These are phyloP conservation scores for Blastobotrys mokoenaii DNA, from an alignment of 805 yeast genomes.

Conservation along the genomic window DNA sequence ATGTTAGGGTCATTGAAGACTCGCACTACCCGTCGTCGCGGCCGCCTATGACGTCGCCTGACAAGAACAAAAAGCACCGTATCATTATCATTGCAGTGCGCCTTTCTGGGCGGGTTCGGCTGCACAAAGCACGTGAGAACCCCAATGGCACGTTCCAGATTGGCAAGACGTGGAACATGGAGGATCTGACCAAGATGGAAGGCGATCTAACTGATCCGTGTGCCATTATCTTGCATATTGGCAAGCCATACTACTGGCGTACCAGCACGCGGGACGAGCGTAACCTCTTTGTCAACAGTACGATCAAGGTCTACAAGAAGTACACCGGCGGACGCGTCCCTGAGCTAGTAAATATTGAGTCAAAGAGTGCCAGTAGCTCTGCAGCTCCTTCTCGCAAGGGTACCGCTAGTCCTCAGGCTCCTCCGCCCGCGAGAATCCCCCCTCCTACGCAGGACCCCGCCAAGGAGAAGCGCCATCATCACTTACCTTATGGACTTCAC, in stretches of 20 bases:
- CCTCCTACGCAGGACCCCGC: neutral
- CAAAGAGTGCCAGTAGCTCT: constrained; percentile 13
- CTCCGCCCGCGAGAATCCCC: neutral
- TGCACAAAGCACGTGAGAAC: constrained; percentile 83
- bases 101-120: constrained; percentile 54
- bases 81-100: constrained; percentile 46
- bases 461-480: neutral
- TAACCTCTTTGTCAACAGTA: constrained; percentile 45
- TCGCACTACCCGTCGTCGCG: constrained; percentile 57
- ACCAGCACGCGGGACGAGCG: constrained; percentile 51
- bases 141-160: constrained; percentile 70
- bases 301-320: constrained; percentile 45
- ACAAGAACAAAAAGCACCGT: constrained; percentile 42
- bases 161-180: constrained; percentile 87
- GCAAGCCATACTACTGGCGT: constrained; percentile 81
- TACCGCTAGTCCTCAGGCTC: neutral
- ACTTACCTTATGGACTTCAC: neutral
- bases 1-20: constrained; percentile 67
- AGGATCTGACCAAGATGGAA: constrained; percentile 52
- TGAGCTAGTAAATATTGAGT: constrained; percentile 44
- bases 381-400: neutral
- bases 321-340: constrained; percentile 52
- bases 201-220: constrained; percentile 33
- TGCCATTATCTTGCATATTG: constrained; percentile 46
- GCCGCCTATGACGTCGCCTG: constrained; percentile 50